A percentile compares a stretch with the other conserved stretches of the same genome.
These are phyloP conservation scores for Castanopsis chinensis DNA, from an alignment of 306 rosid genomes.

Conservation along the genomic window DNA sequence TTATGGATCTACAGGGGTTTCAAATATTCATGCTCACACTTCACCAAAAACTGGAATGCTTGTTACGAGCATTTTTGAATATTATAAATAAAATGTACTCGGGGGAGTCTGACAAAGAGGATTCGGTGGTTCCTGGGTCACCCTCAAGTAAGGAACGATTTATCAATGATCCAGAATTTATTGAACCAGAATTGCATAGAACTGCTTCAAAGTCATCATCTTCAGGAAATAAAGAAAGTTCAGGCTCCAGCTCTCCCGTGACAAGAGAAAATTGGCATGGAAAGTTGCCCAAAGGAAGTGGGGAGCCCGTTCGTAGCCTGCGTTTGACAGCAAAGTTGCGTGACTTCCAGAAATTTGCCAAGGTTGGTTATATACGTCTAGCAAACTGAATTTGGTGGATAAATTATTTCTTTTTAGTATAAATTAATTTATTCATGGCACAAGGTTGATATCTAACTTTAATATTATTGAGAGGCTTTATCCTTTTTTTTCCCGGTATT, in stretches of 20 bases:
- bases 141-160: constrained; percentile 61
- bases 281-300: constrained; percentile 64
- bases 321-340: constrained; percentile 91
- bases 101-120: constrained; percentile 85
- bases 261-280: constrained; percentile 78
- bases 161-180: constrained; percentile 55
- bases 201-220: constrained; percentile 49
- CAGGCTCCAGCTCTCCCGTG: constrained; percentile 53
- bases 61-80: constrained; percentile 66
- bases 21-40: constrained; percentile 86
- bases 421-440: neutral
- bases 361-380: constrained; percentile 48
- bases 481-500: neutral
- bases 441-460: neutral
- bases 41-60: constrained; percentile 80
- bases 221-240: constrained; percentile 55
- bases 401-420: neutral
- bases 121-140: constrained; percentile 54
- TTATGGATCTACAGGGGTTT: constrained; percentile 89
- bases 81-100: constrained; percentile 61
- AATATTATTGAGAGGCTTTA: neutral
- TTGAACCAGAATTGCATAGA: constrained; percentile 68
- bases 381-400: neutral
- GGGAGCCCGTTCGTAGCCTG: constrained; percentile 68
- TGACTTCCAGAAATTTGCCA: constrained; percentile 81